A percentile compares a stretch with the other conserved stretches of the same genome.
Evolutionary conservation across 176 grass and related monocot genomes (phyloP).

Genomic region (Aechmea fasciata): DNA sequence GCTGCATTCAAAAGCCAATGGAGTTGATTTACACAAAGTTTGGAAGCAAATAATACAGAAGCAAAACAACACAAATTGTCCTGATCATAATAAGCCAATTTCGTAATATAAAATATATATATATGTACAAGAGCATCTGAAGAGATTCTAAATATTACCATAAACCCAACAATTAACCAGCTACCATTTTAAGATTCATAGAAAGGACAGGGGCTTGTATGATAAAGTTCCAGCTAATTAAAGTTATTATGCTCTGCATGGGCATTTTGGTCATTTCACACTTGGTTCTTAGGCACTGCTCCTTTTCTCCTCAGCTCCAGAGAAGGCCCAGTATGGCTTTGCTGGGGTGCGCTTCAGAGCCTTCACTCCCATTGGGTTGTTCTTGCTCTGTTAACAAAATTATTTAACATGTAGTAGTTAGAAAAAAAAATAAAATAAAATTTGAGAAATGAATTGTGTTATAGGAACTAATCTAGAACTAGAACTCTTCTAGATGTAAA

Average conservation of each 20-base stretch:
- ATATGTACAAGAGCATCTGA: not conserved
- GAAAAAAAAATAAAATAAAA: not conserved
- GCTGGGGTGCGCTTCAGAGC: slow-evolving; percentile 39
- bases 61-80: not conserved
- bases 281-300: slow-evolving; percentile 37
- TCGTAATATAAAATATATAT: not conserved
- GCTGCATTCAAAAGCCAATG: no score
- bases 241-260: no score
- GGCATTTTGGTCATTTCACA: no score
- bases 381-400: slow-evolving; percentile 51
- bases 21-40: no score
- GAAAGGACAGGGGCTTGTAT: no score
- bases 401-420: slow-evolving; percentile 1
- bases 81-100: not conserved
- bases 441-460: no score
- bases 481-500: no score
- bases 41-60: not conserved
- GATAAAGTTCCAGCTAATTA: no score
- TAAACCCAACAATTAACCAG: not conserved
- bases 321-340: slow-evolving; percentile 37
- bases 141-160: not conserved
- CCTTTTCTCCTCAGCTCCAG: slow-evolving; percentile 32
- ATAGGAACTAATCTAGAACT: no score
- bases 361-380: slow-evolving; percentile 65
- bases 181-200: not conserved